Evolutionary conservation across 1,139 yeast genomes (phyloP), one percentile per base, ranked within the genome.

Genomic region (Protomyces inundatus): DNA sequence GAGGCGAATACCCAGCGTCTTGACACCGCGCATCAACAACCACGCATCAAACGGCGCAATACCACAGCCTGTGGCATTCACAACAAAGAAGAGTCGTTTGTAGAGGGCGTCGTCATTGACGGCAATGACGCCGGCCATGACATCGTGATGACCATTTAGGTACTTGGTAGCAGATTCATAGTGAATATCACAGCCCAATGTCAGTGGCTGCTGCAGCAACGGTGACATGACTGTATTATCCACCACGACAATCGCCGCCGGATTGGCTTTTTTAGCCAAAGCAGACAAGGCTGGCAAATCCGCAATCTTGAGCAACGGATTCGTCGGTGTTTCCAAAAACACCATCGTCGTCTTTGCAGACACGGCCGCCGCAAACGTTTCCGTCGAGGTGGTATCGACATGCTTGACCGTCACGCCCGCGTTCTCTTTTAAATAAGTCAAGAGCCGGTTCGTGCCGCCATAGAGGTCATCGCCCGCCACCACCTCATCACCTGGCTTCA

Each of bases 171-270:
- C 95, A 34, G 95, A 87, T 78, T 89, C 96, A 55, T 87, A 86
- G 65, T 88, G 95, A 66, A 88, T 82, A 74, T 88, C 96, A 64
- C 95, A 96, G 68, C 97, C 97, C 70, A 81, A 85, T 68, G 77
- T 78, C 74, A 89, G 82, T 69, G 97, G 97, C 80, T 89, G 88
- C 12, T 96, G 95, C 72, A 91, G 81, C 69, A 91, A 91, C 70
- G 97, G 97, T 30, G 97, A 90, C 74, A 91, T 81, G 82, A 91
- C 90, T 46, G 98, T 91, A 80, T 93, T 89, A 80, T 91, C 98
- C 66, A 90, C 96, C 51, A 86, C 95, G 69, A 89, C 81, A 64
- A 81, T 75, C 68, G 88, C 79, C 64, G 77, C 77, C 90, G 82
- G 61, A 90, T 85, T 86, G 23, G 57, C 42, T 68, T 75, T 74